A percentile compares a stretch with the other conserved stretches of the same genome.
These are phyloP conservation scores for Candida easanensis DNA, from an alignment of 805 yeast species.

Conservation along the genomic window DNA sequence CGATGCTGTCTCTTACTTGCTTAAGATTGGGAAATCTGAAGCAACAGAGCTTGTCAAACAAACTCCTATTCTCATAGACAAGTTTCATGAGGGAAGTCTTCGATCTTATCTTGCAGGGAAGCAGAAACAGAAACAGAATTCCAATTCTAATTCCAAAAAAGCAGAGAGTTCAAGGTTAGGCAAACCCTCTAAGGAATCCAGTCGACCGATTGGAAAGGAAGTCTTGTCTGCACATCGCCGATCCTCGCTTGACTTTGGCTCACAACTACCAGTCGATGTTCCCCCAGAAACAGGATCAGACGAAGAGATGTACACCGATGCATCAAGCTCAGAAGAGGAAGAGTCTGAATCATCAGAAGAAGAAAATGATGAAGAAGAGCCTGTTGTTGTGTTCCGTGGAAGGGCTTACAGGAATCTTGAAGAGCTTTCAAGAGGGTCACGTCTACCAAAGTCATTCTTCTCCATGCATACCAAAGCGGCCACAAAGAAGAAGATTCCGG, in stretches of 20 bases:
- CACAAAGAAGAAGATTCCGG: background rate
- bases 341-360: slow-evolving; percentile 11
- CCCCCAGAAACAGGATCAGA: slow-evolving; percentile 2
- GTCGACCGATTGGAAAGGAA: background rate
- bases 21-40: slow-evolving; percentile 17
- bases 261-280: background rate
- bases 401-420: slow-evolving; percentile 20
- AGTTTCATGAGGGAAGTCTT: slow-evolving; percentile 28
- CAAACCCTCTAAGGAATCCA: background rate
- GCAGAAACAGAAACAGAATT: background rate
- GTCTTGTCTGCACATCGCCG: background rate
- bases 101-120: slow-evolving; percentile 1
- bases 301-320: slow-evolving; percentile 18
- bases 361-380: slow-evolving; percentile 2
- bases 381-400: slow-evolving; percentile 18
- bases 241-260: background rate
- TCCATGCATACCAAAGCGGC: slow-evolving; percentile 9
- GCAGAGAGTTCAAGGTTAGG: too few species aligned
- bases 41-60: slow-evolving; percentile 23
- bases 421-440: slow-evolving; percentile 20
- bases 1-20: slow-evolving; percentile 22
- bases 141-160: background rate
- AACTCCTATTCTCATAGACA: slow-evolving; percentile 24
- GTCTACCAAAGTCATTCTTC: slow-evolving; percentile 24
- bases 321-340: slow-evolving; percentile 17